Evolutionary conservation across 352 stramenopile genomes (phyloP), one percentile per base, ranked within the genome.

Genomic region (Peronospora destructor): DNA sequence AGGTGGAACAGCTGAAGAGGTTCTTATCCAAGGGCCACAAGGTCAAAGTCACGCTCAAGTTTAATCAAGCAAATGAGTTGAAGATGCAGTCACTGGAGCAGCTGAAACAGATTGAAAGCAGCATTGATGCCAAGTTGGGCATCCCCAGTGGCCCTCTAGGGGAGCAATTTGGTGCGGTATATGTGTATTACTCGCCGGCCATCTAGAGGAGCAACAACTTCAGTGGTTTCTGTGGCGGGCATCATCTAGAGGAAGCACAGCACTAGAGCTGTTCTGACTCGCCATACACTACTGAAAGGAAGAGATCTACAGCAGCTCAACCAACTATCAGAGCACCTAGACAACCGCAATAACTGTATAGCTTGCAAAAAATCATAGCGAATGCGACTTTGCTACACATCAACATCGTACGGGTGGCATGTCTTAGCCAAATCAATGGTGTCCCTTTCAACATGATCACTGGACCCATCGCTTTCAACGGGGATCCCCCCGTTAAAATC

Each of bases 11-110:
- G 25, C 41, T 85, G 30, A 83, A 73, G 49, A 66, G 71, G 42
- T 87, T 87, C 43, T 54, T 90, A 28, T 45, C 41, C 49, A 87
- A 87, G 54, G 78, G 72, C n/a, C 78, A 90, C 65, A 87, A 87
- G 51, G 78, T 90, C 29, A 87, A 87, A 56, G 62, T 86, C 13
- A 81, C 72, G 13, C 56, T 87, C 60, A 85, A 84, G 53, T 90
- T 84, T 44, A 63, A 53, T 10, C 64, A 72, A 21, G 64, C 81
- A 14, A 79, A 76, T 51, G 71, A 86, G 39, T 59, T 87, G 17
- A 82, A 84, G 53, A 29, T 56, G 23, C 61, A 66, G 19, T 68
- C 71, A 21, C 28, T 79, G 38, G 59, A 71, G 26, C 70, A 84
- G 49, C 39, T 89, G 35, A 43, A 62, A 37, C 12, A 43, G 19